Base-by-base conservation (phyloP, 768 basidiomycete genomes). In the Psilocybe cubensis region DNA sequence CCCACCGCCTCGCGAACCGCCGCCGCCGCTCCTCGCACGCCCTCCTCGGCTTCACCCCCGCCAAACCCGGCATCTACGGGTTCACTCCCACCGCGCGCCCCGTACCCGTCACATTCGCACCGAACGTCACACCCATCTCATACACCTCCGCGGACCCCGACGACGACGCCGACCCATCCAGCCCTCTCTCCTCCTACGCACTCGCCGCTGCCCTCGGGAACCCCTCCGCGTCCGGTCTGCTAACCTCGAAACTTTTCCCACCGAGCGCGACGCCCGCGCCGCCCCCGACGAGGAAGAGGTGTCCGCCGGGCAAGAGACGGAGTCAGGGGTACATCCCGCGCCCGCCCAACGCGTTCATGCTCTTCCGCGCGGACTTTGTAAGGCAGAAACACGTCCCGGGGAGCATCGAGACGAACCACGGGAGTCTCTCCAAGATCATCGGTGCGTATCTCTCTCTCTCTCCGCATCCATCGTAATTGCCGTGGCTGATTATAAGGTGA, bases 271-370 rank as follows among this genome's bases (percentile, higher is more conserved):
- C 49, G 1, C 61, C 63, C 1, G 57, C 66, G 0, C 58, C 60
- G 1, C 60, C 63, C 0, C 62, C 67, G 3, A 48, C 62, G 3
- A 55, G 70, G 3, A 69, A 69, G 33, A 64, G 70, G 7, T 62
- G 60, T 41, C 62, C 65, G 4, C 65, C 65, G 0, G 65, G 65
- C 18, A 66, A 66, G 54, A 44, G 65, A 3, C 47, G 41, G 28
- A 54, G 52, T 14, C 80, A 72, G 57, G 84, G 75, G 12, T 89
- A 93, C 67, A 89, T 93, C 47, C 91, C 91, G 2, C 83, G 91
- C 20, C 91, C 91, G 1, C 88, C 91, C 4, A 93, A 93, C 59
- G 91, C 91, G 8, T 93, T 92, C 77, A 93, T 93, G 78, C 81
- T 93, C 62, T 93, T 92, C 78, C 84, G 91, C 54, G 89, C 89